Evolutionary conservation across 2,329 filamentous ascomycete species (phyloP).

Genomic region (Rutstroemia sydowiana): DNA sequence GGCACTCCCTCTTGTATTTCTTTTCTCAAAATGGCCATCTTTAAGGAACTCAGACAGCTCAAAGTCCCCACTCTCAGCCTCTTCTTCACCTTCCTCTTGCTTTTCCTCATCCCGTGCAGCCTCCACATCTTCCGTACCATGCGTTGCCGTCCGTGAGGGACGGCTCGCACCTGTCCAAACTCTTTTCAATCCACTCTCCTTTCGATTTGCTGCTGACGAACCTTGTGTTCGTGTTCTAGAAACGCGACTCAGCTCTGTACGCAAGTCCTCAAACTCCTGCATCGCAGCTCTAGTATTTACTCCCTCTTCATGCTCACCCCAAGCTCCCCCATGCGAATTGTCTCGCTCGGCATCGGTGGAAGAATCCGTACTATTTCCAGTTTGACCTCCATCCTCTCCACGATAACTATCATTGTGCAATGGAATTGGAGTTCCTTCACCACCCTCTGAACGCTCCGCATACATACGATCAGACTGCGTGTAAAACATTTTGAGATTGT

Average conservation of each 20-base stretch:
- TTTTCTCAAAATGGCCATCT: slow-evolving; percentile 64
- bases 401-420: slow-evolving; percentile 21
- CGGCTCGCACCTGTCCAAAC: slow-evolving; percentile 12
- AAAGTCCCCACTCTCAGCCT: slow-evolving; percentile 35
- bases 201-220: neutral
- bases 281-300: slow-evolving; percentile 46
- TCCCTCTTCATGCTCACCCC: slow-evolving; percentile 55
- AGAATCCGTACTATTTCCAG: slow-evolving; percentile 8
- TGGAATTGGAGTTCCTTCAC: slow-evolving; percentile 17
- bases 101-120: slow-evolving; percentile 23
- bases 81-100: slow-evolving; percentile 23
- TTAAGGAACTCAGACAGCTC: slow-evolving; percentile 8
- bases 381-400: slow-evolving; percentile 8
- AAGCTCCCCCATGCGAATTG: slow-evolving; percentile 40
- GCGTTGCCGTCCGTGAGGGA: slow-evolving; percentile 17
- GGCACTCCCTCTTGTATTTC: slow-evolving; percentile 56
- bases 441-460: slow-evolving; percentile 12
- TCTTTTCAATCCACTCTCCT: slow-evolving; percentile 12
- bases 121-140: slow-evolving; percentile 24
- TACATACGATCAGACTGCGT: slow-evolving; percentile 22
- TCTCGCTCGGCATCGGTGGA: slow-evolving; percentile 10
- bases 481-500: slow-evolving; percentile 20
- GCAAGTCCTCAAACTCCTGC: slow-evolving; percentile 52
- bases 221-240: slow-evolving; percentile 34
- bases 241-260: slow-evolving; percentile 45